Conservation (phyloP, 352 stramenopile genomes). For the Phytophthora syringae region DNA sequence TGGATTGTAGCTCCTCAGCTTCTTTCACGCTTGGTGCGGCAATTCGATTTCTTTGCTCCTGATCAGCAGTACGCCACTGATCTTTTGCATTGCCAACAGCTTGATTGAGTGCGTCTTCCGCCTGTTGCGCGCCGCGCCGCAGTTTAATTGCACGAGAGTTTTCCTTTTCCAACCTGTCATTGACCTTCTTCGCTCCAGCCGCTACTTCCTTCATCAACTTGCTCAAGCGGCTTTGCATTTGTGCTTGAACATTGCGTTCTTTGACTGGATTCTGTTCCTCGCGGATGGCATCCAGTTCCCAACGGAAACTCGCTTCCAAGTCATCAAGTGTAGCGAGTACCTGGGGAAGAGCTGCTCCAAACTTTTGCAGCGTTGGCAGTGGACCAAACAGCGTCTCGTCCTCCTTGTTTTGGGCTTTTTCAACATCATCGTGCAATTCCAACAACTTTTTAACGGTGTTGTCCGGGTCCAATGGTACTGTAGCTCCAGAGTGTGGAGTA, state of each 20-base stretch:
- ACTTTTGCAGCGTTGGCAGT: constrained; percentile 44
- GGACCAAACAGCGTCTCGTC: constrained; percentile 45
- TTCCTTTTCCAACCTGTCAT: constrained; percentile 36
- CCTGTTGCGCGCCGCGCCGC: constrained; percentile 19
- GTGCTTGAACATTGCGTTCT: constrained; percentile 39
- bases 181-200: constrained; percentile 36
- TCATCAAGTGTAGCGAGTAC: constrained; percentile 44
- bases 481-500: background rate
- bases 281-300: constrained; percentile 42
- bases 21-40: background rate
- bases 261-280: constrained; percentile 73
- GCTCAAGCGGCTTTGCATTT: constrained; percentile 46
- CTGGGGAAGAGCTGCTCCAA: constrained; percentile 51
- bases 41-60: constrained; percentile 20
- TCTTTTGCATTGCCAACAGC: constrained; percentile 33
- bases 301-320: constrained; percentile 51
- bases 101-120: constrained; percentile 28
- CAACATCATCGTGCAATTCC: constrained; percentile 44
- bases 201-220: constrained; percentile 48
- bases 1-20: no score
- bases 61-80: constrained; percentile 16
- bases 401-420: constrained; percentile 61
- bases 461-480: background rate
- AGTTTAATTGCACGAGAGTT: constrained; percentile 20
- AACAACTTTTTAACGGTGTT: constrained; percentile 38